These are phyloP conservation scores for Penicillium rolfsii DNA, from an alignment of 2,329 filamentous ascomycete genomes.

Conservation along the genomic window DNA sequence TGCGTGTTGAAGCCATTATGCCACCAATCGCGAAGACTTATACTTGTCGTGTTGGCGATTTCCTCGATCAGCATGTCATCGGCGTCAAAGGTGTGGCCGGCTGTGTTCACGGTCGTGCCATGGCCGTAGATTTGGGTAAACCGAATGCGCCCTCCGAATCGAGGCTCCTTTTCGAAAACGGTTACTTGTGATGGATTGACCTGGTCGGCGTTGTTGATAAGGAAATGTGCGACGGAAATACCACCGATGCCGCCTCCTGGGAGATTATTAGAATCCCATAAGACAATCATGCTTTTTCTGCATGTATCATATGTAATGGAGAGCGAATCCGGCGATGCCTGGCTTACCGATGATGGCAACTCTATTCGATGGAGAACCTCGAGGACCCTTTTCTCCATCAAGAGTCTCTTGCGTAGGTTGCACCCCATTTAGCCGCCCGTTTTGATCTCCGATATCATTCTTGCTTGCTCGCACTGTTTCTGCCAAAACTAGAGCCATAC, in stretches of 20 bases:
- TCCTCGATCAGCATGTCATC: slow-evolving; percentile 1
- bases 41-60: neutral
- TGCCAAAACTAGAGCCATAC: neutral
- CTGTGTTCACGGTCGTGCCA: neutral
- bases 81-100: neutral
- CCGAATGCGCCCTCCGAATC: slow-evolving; percentile 6
- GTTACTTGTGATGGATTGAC: neutral
- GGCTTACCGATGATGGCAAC: slow-evolving; percentile 2
- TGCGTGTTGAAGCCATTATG: neutral
- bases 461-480: neutral
- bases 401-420: neutral
- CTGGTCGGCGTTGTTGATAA: neutral
- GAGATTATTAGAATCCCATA: neutral
- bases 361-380: neutral
- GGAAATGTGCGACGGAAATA: slow-evolving; percentile 4
- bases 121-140: neutral
- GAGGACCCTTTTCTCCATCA: too few species aligned
- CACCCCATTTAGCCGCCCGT: too few species aligned
- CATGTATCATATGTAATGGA: too few species aligned
- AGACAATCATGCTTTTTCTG: too few species aligned
- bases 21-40: neutral
- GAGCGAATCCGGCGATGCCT: neutral
- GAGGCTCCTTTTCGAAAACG: slow-evolving; percentile 11
- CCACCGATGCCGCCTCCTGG: slow-evolving; percentile 9
- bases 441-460: too few species aligned